phyloP scores from a whole-genome alignment of 345 rosid species.

The Melaleuca alternifolia region DNA sequence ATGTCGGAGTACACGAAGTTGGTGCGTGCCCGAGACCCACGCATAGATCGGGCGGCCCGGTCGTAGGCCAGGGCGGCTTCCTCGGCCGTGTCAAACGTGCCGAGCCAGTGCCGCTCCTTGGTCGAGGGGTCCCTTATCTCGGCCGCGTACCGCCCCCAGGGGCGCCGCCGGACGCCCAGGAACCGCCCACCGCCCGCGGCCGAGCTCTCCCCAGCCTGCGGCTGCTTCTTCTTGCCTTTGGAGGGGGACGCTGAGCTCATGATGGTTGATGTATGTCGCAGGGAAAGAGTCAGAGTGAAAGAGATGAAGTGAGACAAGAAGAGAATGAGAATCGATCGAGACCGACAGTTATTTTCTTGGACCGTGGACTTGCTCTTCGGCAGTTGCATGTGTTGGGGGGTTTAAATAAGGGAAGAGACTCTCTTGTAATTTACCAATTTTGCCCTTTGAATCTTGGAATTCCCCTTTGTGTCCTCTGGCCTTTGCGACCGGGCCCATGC shows the following conservation, averaged over 20 bases:
- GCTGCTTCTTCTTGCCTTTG: constrained; percentile 50
- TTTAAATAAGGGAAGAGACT: neutral
- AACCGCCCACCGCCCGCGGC: constrained; percentile 18
- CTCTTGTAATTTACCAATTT: neutral
- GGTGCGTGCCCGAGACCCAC: constrained; percentile 66
- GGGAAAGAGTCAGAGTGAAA: neutral
- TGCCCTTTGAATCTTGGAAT: neutral
- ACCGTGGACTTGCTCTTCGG: neutral
- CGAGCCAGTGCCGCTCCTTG: constrained; percentile 82
- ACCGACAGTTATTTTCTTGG: neutral
- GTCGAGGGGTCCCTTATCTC: constrained; percentile 81
- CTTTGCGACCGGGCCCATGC: neutral
- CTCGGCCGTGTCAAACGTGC: constrained; percentile 78
- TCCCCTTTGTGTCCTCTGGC: neutral
- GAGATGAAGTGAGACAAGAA: neutral
- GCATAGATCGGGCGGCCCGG: constrained; percentile 74
- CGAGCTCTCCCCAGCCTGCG: constrained; percentile 9
- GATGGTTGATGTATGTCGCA: neutral
- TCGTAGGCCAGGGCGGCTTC: constrained; percentile 85
- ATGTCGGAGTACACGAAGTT: constrained; percentile 75
- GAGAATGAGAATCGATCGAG: neutral
- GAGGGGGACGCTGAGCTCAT: constrained; percentile 43
- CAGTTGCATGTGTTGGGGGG: neutral
- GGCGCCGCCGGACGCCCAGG: constrained; percentile 73
- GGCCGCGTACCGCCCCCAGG: constrained; percentile 85